Evolutionary conservation across 768 basidiomycete genomes (phyloP).

Genomic region (Leucogyrophana mollusca): DNA sequence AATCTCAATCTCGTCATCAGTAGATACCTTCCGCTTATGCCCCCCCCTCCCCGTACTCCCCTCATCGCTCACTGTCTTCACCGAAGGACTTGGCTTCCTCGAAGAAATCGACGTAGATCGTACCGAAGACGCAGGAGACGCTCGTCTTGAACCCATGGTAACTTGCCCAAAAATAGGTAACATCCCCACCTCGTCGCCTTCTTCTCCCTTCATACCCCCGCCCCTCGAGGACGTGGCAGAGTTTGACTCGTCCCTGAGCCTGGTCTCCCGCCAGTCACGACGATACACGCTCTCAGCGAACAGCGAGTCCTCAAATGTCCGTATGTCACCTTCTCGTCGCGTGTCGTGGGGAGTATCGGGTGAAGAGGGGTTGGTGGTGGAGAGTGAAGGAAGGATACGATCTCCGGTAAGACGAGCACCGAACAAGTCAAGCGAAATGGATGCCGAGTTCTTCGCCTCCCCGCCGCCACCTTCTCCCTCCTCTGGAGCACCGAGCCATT

Average conservation of each 20-base stretch:
- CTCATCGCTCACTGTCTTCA: constrained; percentile 43
- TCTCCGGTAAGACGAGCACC: constrained; percentile 66
- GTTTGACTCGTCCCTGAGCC: constrained; percentile 34
- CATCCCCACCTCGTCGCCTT: constrained; percentile 26
- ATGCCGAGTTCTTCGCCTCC: constrained; percentile 62
- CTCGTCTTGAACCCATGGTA: constrained; percentile 32
- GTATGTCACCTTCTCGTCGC: constrained; percentile 41
- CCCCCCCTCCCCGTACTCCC: constrained; percentile 22
- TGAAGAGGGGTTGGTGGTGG: background rate
- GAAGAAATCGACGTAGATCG: constrained; percentile 35
- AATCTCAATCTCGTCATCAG: constrained; percentile 58
- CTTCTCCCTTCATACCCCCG: constrained; percentile 20
- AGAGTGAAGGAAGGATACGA: constrained; percentile 25
- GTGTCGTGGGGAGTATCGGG: constrained; percentile 15
- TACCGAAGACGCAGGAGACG: constrained; percentile 52
- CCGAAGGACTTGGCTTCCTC: constrained; percentile 52
- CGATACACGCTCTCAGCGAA: constrained; percentile 63
- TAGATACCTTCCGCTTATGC: constrained; percentile 53
- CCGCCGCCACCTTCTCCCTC: constrained; percentile 42
- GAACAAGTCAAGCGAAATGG: constrained; percentile 73
- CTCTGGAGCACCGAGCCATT: constrained; percentile 57
- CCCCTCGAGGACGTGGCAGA: constrained; percentile 14
- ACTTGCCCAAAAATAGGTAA: constrained; percentile 23
- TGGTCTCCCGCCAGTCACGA: constrained; percentile 77
- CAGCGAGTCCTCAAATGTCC: constrained; percentile 66